Evolutionary conservation across 495 filamentous ascomycete genomes (phyloP).

Genomic region (Xylaria longipes): DNA sequence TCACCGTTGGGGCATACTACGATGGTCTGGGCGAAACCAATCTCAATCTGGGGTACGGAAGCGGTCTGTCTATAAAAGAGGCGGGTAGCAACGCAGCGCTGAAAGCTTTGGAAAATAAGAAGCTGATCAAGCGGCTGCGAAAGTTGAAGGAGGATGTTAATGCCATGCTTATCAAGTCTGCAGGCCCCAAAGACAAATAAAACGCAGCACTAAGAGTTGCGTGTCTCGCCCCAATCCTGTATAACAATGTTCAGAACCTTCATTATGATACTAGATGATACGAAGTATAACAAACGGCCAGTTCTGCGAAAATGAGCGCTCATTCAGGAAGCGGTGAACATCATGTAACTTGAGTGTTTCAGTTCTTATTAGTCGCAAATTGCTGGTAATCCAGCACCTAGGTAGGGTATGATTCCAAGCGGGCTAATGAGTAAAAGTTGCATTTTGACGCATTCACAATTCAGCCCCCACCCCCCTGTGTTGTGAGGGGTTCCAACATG

Average conservation of each 20-base stretch:
- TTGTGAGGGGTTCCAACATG: neutral
- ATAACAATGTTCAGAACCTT: neutral
- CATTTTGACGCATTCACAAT: neutral
- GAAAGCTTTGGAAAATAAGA: conserved; percentile 66
- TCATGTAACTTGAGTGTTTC: neutral
- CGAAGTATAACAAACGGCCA: neutral
- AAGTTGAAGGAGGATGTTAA: conserved; percentile 53
- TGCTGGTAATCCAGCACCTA: neutral
- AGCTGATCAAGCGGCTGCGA: conserved; percentile 61
- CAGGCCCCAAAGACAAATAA: neutral
- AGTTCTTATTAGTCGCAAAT: neutral
- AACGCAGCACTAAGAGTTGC: neutral
- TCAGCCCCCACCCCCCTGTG: neutral
- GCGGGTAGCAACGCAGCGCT: conserved; percentile 75
- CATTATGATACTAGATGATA: neutral
- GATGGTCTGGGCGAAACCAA: conserved; percentile 75
- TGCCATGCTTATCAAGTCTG: neutral
- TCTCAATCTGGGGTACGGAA: conserved; percentile 69
- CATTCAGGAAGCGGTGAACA: neutral
- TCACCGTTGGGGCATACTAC: conserved; percentile 71
- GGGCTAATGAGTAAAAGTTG: neutral
- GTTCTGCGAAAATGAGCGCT: neutral
- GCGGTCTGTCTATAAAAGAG: conserved; percentile 72
- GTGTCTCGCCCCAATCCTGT: neutral
- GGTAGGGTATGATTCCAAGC: neutral